Evolutionary conservation across 2,329 filamentous ascomycete genomes (phyloP).

Genomic region (Macroventuria anomochaeta): DNA sequence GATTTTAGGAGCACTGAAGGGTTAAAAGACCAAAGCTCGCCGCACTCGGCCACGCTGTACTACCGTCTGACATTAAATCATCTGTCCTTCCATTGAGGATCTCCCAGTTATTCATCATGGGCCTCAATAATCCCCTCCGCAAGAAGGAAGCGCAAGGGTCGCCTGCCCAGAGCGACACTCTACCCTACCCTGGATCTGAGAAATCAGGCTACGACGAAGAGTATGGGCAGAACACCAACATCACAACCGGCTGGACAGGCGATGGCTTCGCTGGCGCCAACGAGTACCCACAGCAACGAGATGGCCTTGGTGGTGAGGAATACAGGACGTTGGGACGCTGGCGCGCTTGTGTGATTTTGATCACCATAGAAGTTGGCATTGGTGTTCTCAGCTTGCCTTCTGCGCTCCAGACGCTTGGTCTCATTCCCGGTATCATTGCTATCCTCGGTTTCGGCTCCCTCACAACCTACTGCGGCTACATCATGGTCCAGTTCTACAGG

Average conservation of each 20-base stretch:
- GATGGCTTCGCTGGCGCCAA: slow-evolving; percentile 31
- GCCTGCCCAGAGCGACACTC: slow-evolving; percentile 15
- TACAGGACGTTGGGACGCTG: slow-evolving; percentile 38
- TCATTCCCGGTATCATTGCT: slow-evolving; percentile 41
- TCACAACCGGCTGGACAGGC: slow-evolving; percentile 35
- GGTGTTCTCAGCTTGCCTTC: slow-evolving; percentile 38
- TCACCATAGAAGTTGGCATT: slow-evolving; percentile 42
- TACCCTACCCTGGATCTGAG: slow-evolving; percentile 28
- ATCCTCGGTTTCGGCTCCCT: slow-evolving; percentile 36
- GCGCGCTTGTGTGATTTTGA: slow-evolving; percentile 39
- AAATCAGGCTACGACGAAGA: slow-evolving; percentile 30
- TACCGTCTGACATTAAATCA: slow-evolving; percentile 5
- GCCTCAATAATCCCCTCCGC: slow-evolving; percentile 29
- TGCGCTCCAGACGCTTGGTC: slow-evolving; percentile 36
- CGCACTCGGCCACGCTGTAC: slow-evolving; percentile 15
- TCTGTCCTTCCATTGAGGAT: neutral
- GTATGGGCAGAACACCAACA: slow-evolving; percentile 32
- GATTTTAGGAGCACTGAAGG: slow-evolving; percentile 36
- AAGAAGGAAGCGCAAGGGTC: slow-evolving; percentile 31
- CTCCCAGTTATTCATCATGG: slow-evolving; percentile 25
- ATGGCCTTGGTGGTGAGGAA: slow-evolving; percentile 25
- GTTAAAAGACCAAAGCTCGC: slow-evolving; percentile 27
- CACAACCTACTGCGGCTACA: slow-evolving; percentile 38
- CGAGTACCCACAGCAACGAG: slow-evolving; percentile 26
- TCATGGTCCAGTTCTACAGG: slow-evolving; percentile 36